Conservation (phyloP, 441 rosid genomes). For the Euphorbia corollata region DNA sequence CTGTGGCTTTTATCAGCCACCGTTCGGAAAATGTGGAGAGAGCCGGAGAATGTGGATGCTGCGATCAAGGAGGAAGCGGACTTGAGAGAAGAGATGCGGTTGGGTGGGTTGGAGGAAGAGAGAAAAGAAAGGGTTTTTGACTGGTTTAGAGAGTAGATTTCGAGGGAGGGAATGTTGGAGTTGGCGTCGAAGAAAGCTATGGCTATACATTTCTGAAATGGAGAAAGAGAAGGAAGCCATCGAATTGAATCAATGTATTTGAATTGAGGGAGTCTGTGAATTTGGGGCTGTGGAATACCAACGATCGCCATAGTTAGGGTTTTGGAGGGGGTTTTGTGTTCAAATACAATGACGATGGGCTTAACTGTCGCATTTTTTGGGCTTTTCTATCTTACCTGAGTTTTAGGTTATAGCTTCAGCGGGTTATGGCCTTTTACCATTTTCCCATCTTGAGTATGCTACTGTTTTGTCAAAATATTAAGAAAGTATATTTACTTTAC, state of each 20-base stretch:
- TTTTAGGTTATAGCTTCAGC: no score
- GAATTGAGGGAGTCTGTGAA: conserved; percentile 20
- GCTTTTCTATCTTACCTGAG: not conserved
- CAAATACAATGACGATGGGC: not conserved
- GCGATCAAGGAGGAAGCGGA: conserved; percentile 39
- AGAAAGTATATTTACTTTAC: no score
- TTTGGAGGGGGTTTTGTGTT: not conserved
- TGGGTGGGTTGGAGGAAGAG: conserved; percentile 50
- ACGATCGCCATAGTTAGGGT: conserved; percentile 46
- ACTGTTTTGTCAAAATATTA: no score
- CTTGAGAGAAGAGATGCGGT: conserved; percentile 60
- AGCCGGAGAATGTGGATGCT: conserved; percentile 28
- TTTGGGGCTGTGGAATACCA: conserved; percentile 31
- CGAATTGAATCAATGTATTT: conserved; percentile 60
- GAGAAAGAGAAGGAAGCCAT: conserved; percentile 70
- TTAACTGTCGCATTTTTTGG: not conserved
- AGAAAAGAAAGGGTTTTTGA: conserved; percentile 18
- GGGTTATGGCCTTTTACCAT: no score
- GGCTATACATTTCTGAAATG: conserved; percentile 49
- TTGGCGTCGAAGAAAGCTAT: conserved; percentile 24
- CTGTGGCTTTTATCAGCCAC: not conserved
- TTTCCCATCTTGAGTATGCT: no score
- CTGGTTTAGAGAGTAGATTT: no score
- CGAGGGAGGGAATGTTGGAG: no score
- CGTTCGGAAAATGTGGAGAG: no score